Conservation (phyloP, 306 rosid genomes). For the Prunus mongolica region DNA sequence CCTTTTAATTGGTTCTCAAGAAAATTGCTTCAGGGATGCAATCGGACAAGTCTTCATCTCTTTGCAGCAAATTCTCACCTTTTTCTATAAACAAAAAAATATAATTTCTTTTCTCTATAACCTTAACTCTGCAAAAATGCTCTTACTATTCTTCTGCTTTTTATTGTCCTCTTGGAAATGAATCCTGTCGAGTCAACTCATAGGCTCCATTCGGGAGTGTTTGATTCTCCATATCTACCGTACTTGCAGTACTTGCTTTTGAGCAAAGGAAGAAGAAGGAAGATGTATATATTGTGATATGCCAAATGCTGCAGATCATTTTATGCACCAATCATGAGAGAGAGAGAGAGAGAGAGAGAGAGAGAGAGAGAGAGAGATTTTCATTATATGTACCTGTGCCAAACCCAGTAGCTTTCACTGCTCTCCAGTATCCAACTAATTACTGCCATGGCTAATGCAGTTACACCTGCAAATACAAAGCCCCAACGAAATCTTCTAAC, state of each 20-base stretch:
- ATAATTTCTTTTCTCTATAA: background rate
- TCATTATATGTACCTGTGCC: conserved; percentile 72
- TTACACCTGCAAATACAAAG: conserved; percentile 62
- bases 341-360: conserved; percentile 13
- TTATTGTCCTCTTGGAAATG: conserved; percentile 23
- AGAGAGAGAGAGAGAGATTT: conserved; percentile 5
- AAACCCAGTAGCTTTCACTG: conserved; percentile 82
- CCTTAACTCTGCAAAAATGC: conserved; percentile 1
- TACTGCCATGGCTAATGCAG: conserved; percentile 70
- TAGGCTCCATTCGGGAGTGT: conserved; percentile 24
- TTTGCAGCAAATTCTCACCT: background rate
- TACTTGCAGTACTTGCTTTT: conserved; percentile 30
- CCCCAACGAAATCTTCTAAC: conserved; percentile 71
- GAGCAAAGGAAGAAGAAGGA: conserved; percentile 79
- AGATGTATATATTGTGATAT: conserved; percentile 70
- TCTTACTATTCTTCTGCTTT: background rate
- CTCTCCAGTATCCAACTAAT: conserved; percentile 76
- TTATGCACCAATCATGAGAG: conserved; percentile 6
- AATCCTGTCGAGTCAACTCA: conserved; percentile 51
- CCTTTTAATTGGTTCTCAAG: too few species aligned
- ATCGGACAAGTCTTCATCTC: background rate
- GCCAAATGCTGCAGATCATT: conserved; percentile 82
- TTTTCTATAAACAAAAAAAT: background rate
- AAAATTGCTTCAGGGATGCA: too few species aligned
- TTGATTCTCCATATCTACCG: conserved; percentile 23